Conservation (phyloP, 805 yeast species). For the Metschnikowia bowlesiae region DNA sequence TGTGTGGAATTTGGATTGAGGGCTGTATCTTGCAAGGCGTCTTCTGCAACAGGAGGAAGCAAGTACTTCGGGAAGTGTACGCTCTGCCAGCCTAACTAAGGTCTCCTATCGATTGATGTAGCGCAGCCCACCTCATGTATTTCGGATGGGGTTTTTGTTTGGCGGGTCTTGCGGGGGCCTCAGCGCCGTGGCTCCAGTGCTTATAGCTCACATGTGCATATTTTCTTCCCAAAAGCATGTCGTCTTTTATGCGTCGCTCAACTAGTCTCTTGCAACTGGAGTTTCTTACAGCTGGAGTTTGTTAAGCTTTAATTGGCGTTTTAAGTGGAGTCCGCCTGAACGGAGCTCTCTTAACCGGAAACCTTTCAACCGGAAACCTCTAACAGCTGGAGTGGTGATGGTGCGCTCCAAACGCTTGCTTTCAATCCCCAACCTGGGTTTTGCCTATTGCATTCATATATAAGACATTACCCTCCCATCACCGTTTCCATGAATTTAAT, state of each 20-base stretch:
- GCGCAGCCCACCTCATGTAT: slow-evolving; percentile 1
- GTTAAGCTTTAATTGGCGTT: too few species aligned
- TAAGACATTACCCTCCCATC: background rate
- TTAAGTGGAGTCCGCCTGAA: too few species aligned
- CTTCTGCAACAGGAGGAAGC: too few species aligned
- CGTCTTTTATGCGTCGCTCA: slow-evolving; percentile 1
- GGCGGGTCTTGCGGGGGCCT: slow-evolving; percentile 10
- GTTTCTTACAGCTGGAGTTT: too few species aligned
- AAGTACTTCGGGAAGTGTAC: too few species aligned
- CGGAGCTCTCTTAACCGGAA: too few species aligned
- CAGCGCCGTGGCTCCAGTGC: slow-evolving; percentile 12
- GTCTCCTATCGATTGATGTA: too few species aligned
- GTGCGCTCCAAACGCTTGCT: background rate
- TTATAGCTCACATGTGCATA: slow-evolving; percentile 8
- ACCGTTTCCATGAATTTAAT: background rate
- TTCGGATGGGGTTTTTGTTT: slow-evolving; percentile 1
- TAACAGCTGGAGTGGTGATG: slow-evolving; percentile 1
- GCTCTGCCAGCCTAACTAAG: too few species aligned
- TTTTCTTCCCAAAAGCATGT: slow-evolving; percentile 2
- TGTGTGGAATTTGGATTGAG: too few species aligned
- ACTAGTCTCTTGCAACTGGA: too few species aligned
- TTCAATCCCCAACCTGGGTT: background rate
- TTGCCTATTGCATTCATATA: background rate
- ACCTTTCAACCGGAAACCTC: background rate
- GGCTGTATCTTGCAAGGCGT: too few species aligned